These are phyloP conservation scores for Blastocystis sp. DNA, from an alignment of 352 stramenopile species.

Conservation along the genomic window DNA sequence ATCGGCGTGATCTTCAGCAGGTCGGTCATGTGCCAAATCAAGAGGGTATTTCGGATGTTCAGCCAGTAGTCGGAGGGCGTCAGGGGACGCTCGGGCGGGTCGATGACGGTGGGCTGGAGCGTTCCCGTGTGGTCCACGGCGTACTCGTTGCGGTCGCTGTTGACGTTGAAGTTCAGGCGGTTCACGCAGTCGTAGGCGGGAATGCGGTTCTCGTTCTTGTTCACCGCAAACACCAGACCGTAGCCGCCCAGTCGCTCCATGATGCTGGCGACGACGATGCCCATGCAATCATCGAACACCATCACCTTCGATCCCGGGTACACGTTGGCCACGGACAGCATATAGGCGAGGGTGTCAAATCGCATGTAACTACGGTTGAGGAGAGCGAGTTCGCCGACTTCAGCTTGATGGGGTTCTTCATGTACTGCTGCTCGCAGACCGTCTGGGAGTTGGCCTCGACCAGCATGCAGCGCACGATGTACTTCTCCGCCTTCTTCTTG, in stretches of 20 bases:
- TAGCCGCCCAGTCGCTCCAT: constrained; percentile 74
- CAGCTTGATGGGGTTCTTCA: constrained; percentile 72
- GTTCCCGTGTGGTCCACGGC: constrained; percentile 1
- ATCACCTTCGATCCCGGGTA: constrained; percentile 56
- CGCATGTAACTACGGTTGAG: constrained; percentile 69
- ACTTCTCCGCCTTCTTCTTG: constrained; percentile 75
- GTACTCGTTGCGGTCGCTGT: constrained; percentile 23
- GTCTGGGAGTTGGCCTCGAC: constrained; percentile 72
- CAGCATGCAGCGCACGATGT: constrained; percentile 73
- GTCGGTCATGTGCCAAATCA: constrained; percentile 60
- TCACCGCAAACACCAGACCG: constrained; percentile 58
- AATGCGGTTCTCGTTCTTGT: constrained; percentile 61
- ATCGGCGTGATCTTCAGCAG: constrained; percentile 33
- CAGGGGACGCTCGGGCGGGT: background rate
- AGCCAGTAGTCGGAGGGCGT: constrained; percentile 1
- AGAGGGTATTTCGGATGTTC: constrained; percentile 59
- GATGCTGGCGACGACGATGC: constrained; percentile 72
- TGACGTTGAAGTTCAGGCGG: constrained; percentile 67
- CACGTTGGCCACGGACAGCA: constrained; percentile 74
- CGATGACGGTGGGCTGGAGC: background rate
- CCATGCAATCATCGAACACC: constrained; percentile 75
- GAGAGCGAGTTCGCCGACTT: constrained; percentile 17
- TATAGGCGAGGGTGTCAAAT: constrained; percentile 73
- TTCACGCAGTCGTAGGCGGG: constrained; percentile 64
- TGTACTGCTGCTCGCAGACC: constrained; percentile 69